A percentile compares a stretch with the other conserved stretches of the same genome.
Conservation (phyloP, 2,329 filamentous ascomycete genomes). For the Diplodia corticola region DNA sequence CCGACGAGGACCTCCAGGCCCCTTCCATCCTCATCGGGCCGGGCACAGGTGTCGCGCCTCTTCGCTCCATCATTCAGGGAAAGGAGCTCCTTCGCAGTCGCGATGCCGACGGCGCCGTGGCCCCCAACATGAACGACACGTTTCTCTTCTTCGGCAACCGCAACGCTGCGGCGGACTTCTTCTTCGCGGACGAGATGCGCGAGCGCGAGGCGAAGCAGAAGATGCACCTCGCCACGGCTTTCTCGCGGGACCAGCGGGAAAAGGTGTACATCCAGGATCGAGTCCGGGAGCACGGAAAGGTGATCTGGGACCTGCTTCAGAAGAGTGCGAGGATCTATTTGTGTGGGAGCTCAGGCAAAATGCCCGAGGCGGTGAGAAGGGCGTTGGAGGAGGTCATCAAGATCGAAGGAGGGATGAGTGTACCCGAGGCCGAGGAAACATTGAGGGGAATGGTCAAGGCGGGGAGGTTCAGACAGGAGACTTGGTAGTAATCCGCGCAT, state of each 20-base stretch:
- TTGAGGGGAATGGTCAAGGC: slow-evolving; percentile 60
- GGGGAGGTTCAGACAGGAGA: slow-evolving; percentile 68
- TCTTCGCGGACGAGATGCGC: slow-evolving; percentile 67
- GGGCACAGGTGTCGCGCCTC: slow-evolving; percentile 83
- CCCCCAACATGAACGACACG: slow-evolving; percentile 30
- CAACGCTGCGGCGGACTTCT: slow-evolving; percentile 72
- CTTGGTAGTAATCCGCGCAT: slow-evolving; percentile 53
- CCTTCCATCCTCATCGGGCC: slow-evolving; percentile 79
- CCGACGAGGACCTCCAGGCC: slow-evolving; percentile 44
- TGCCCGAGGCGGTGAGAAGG: slow-evolving; percentile 69
- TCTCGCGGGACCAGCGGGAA: slow-evolving; percentile 63
- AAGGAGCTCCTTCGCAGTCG: slow-evolving; percentile 44
- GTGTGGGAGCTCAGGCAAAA: slow-evolving; percentile 64
- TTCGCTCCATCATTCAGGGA: slow-evolving; percentile 78
- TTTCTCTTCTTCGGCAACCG: slow-evolving; percentile 84
- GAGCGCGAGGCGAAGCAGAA: slow-evolving; percentile 44
- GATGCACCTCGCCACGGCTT: slow-evolving; percentile 62
- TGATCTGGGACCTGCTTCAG: slow-evolving; percentile 56
- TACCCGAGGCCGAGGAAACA: slow-evolving; percentile 57
- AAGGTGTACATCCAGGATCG: slow-evolving; percentile 70
- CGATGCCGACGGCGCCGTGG: slow-evolving; percentile 26
- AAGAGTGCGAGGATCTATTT: slow-evolving; percentile 57
- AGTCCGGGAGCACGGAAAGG: slow-evolving; percentile 52
- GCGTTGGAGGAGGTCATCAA: slow-evolving; percentile 64
- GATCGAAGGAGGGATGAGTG: slow-evolving; percentile 40